Conservation (phyloP, 352 stramenopile species). For the Globisporangium apiculatum region DNA sequence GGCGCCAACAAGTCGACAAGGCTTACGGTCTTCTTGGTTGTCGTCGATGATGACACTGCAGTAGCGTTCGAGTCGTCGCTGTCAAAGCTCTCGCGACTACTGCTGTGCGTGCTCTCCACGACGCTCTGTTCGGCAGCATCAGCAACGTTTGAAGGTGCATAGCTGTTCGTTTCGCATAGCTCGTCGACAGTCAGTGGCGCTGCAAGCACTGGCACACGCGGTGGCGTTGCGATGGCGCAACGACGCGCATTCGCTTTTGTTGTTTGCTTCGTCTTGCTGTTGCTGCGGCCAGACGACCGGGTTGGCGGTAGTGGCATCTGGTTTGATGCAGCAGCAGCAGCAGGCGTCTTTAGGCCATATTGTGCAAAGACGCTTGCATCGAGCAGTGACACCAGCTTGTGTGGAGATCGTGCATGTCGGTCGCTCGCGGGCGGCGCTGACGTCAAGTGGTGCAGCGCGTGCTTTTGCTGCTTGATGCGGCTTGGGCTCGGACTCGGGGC, state of each 20-base stretch:
- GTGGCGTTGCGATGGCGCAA: too few species aligned
- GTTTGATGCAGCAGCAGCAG: background rate
- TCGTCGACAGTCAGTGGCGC: too few species aligned
- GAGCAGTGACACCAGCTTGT: conserved; percentile 21
- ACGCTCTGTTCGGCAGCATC: conserved; percentile 8
- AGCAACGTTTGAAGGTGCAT: background rate
- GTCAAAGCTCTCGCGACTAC: conserved; percentile 13
- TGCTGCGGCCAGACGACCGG: conserved; percentile 1
- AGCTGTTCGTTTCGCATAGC: conserved; percentile 5
- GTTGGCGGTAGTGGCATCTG: background rate
- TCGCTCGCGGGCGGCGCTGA: conserved; percentile 3
- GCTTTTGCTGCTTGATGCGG: conserved; percentile 4
- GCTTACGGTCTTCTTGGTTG: background rate
- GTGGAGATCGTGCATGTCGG: conserved; percentile 9
- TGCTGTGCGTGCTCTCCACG: conserved; percentile 12
- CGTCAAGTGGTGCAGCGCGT: background rate
- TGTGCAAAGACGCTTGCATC: conserved; percentile 16
- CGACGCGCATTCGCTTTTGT: conserved; percentile 14
- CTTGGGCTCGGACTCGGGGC: conserved; percentile 4
- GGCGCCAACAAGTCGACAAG: background rate
- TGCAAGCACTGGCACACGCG: background rate
- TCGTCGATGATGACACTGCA: conserved; percentile 11
- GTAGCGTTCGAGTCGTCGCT: conserved; percentile 13
- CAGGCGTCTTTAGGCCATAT: background rate
- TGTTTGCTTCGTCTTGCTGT: conserved; percentile 18